phyloP scores from a whole-genome alignment of 352 stramenopile genomes.

The Pythium sp. region DNA sequence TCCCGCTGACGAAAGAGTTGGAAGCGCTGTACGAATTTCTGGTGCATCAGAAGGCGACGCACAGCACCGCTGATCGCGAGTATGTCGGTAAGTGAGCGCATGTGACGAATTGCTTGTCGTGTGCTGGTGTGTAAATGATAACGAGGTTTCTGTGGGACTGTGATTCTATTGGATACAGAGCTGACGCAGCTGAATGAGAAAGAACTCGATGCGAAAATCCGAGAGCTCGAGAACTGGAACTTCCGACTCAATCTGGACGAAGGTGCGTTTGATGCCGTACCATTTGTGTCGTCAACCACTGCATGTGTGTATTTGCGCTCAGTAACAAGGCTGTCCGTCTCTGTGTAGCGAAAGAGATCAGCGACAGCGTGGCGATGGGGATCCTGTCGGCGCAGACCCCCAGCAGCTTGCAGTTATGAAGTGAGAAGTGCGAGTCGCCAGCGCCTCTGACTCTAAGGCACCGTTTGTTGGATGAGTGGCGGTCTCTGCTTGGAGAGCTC shows the following conservation, averaged over 20 bases:
- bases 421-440: background rate
- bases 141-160: background rate
- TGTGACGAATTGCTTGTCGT: background rate
- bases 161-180: constrained; percentile 23
- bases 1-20: constrained; percentile 50
- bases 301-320: background rate
- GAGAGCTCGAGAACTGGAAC: constrained; percentile 83
- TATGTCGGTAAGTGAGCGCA: constrained; percentile 30
- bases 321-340: background rate
- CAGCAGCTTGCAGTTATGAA: background rate
- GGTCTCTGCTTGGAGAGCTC: background rate
- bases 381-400: constrained; percentile 22
- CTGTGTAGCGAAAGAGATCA: constrained; percentile 31
- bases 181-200: constrained; percentile 54
- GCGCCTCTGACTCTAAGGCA: background rate
- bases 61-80: constrained; percentile 34
- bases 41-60: constrained; percentile 34
- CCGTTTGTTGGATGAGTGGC: background rate
- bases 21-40: constrained; percentile 61
- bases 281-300: background rate
- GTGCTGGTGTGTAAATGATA: background rate
- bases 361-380: constrained; percentile 41
- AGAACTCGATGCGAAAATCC: constrained; percentile 61
- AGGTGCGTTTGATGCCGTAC: constrained; percentile 27
- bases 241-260: constrained; percentile 80